Conservation (phyloP, 1,139 yeast species). For the Neolecta irregularis region DNA sequence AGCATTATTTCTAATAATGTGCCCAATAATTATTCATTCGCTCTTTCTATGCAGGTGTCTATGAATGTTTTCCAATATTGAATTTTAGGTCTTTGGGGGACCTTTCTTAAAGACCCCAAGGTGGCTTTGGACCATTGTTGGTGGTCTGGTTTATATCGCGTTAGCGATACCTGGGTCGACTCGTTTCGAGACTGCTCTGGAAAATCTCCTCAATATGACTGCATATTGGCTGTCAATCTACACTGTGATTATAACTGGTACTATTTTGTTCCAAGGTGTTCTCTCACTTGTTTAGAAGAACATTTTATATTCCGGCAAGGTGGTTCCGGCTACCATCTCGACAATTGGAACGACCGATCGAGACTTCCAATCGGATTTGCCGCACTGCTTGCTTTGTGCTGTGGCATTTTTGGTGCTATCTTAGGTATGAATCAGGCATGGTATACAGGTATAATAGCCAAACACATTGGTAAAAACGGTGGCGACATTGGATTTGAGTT, state of each 20-base stretch:
- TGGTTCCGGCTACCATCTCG: slow-evolving; percentile 55
- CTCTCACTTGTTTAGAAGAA: too few species aligned
- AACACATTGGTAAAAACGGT: slow-evolving; percentile 45
- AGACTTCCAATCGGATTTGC: slow-evolving; percentile 62
- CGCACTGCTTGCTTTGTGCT: slow-evolving; percentile 60
- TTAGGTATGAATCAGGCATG: slow-evolving; percentile 77
- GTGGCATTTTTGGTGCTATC: slow-evolving; percentile 76
- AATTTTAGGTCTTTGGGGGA: slow-evolving; percentile 67
- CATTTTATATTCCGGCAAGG: slow-evolving; percentile 71
- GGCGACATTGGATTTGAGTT: slow-evolving; percentile 85
- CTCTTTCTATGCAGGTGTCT: slow-evolving; percentile 72
- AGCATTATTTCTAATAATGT: slow-evolving; percentile 81
- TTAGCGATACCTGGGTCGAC: slow-evolving; percentile 80
- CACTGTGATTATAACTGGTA: slow-evolving; percentile 52
- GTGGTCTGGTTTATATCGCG: slow-evolving; percentile 64
- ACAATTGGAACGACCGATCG: slow-evolving; percentile 39
- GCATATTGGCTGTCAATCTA: slow-evolving; percentile 85
- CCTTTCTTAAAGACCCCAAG: slow-evolving; percentile 61
- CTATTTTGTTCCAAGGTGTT: too few species aligned
- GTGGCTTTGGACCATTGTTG: slow-evolving; percentile 61
- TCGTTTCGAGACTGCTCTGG: slow-evolving; percentile 55
- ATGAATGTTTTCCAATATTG: too few species aligned
- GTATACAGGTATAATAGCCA: slow-evolving; percentile 59
- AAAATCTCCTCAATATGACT: slow-evolving; percentile 75
- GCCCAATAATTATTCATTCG: slow-evolving; percentile 85